Evolutionary conservation across 179 eudicot species (phyloP).

Genomic region (Dionaea muscipula): DNA sequence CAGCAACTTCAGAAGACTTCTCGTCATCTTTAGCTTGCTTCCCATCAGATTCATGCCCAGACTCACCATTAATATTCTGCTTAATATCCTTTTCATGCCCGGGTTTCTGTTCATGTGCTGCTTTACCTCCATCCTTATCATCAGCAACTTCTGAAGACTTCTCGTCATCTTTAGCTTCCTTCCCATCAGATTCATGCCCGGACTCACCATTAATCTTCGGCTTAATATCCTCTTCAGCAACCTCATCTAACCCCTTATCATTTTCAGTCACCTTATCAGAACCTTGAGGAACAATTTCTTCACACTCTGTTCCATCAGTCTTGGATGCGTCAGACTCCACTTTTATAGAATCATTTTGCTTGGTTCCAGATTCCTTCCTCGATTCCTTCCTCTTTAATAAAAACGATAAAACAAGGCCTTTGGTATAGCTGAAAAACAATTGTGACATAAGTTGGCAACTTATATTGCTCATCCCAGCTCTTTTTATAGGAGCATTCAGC

Average conservation of each 20-base stretch:
- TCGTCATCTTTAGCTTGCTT: slow-evolving; percentile 33
- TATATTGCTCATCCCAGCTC: not conserved
- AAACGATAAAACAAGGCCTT: slow-evolving; percentile 84
- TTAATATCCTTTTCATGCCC: slow-evolving; percentile 22
- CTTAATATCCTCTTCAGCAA: slow-evolving; percentile 19
- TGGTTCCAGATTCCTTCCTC: slow-evolving; percentile 30
- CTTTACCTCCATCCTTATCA: slow-evolving; percentile 23
- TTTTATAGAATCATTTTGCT: slow-evolving; percentile 24
- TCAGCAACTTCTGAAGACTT: slow-evolving; percentile 22
- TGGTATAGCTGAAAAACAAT: slow-evolving; percentile 50
- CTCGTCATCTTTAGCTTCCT: slow-evolving; percentile 33
- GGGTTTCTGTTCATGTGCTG: slow-evolving; percentile 21
- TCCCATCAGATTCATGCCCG: slow-evolving; percentile 30
- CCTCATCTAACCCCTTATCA: slow-evolving; percentile 17
- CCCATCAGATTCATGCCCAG: slow-evolving; percentile 30
- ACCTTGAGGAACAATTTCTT: slow-evolving; percentile 14
- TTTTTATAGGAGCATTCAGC: not conserved
- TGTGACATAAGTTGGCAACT: not conserved
- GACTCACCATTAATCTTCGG: slow-evolving; percentile 25
- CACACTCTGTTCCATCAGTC: slow-evolving; percentile 23
- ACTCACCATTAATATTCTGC: slow-evolving; percentile 26
- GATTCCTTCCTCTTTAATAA: slow-evolving; percentile 44
- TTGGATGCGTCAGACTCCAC: slow-evolving; percentile 20
- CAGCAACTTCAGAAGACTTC: slow-evolving; percentile 24
- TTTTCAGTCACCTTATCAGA: slow-evolving; percentile 19